phyloP scores from a whole-genome alignment of 2,329 filamentous ascomycete species.

The Lithohypha guttulata region DNA sequence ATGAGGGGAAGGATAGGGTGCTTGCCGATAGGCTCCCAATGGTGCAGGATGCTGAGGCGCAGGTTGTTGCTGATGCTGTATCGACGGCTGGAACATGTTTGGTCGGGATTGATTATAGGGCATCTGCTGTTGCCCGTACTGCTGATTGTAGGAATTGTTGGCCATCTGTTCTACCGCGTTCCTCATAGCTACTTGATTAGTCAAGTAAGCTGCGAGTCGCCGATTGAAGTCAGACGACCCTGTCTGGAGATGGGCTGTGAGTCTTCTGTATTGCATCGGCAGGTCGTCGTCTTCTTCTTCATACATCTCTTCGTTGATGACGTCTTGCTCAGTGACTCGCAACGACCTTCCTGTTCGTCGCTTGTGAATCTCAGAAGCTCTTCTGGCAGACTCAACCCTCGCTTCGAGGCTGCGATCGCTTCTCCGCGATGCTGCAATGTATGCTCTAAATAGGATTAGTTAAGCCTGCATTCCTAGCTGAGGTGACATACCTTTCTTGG shows the following conservation, averaged over 20 bases:
- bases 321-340: conserved; percentile 74
- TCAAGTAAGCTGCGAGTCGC: conserved; percentile 48
- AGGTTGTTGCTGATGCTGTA: conserved; percentile 19
- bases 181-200: conserved; percentile 47
- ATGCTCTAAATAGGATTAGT: conserved; percentile 48
- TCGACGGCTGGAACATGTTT: conserved; percentile 26
- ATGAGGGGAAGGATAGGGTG: conserved; percentile 31
- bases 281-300: conserved; percentile 84
- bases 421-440: conserved; percentile 80
- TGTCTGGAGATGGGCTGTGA: conserved; percentile 53
- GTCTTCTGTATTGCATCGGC: conserved; percentile 53
- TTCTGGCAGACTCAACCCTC: conserved; percentile 71
- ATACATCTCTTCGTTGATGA: conserved; percentile 89
- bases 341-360: conserved; percentile 72
- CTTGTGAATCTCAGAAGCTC: conserved; percentile 87
- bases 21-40: conserved; percentile 28
- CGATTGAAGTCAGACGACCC: conserved; percentile 51
- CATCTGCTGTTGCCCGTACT: conserved; percentile 26
- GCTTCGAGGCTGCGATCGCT: conserved; percentile 81
- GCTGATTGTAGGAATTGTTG: conserved; percentile 30
- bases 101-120: conserved; percentile 29
- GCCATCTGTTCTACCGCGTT: conserved; percentile 38
- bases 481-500: conserved; percentile 35
- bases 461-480: too few species aligned
- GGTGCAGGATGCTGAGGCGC: conserved; percentile 14